A percentile compares a stretch with the other conserved stretches of the same genome.
phyloP scores from a whole-genome alignment of 352 stramenopile species.

The Proteromonas lacertae region DNA sequence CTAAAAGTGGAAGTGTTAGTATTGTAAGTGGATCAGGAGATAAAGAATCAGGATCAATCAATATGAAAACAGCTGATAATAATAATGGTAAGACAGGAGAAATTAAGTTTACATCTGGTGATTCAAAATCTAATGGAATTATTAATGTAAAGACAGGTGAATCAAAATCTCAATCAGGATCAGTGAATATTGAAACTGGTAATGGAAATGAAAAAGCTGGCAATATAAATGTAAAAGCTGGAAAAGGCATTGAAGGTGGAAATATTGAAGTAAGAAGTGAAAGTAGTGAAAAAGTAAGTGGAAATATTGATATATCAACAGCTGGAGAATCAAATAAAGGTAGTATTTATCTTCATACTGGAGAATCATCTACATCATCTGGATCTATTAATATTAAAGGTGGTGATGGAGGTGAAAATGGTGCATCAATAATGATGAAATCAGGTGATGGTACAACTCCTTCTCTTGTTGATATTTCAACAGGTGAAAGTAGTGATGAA shows the following conservation, averaged over 20 bases:
- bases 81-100: conserved; percentile 1
- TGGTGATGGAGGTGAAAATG: not conserved
- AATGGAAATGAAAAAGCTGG: not conserved
- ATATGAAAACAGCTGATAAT: not conserved
- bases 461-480: not conserved
- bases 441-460: not conserved
- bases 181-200: not conserved
- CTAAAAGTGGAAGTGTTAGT: conserved; percentile 2
- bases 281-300: not conserved
- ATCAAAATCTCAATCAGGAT: not conserved
- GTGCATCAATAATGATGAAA: not conserved
- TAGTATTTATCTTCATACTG: not conserved
- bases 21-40: not conserved
- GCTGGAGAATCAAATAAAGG: not conserved
- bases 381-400: not conserved
- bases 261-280: conserved; percentile 1
- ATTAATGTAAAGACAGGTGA: not conserved
- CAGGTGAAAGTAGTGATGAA: not conserved
- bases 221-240: not conserved
- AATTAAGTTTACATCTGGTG: conserved; percentile 1
- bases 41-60: not conserved
- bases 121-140: not conserved
- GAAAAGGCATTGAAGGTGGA: not conserved
- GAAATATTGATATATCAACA: not conserved
- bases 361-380: not conserved